Evolutionary conservation across 1,284 basidiomycete species (phyloP), one percentile per base, ranked within the genome.

Genomic region (Leccinum subspadiceum): DNA sequence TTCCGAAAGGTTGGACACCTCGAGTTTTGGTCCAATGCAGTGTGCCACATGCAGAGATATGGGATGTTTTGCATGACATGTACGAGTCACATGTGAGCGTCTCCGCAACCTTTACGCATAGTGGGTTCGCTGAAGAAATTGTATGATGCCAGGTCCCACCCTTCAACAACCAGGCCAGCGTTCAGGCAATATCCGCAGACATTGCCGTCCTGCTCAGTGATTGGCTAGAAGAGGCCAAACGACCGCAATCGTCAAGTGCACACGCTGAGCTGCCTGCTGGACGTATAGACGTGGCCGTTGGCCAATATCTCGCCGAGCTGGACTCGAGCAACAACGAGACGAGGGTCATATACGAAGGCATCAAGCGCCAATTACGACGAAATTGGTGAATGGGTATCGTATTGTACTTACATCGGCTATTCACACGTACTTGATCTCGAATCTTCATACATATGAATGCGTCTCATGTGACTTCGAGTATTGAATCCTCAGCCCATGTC

Each of bases 61-160:
- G 93, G 84, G 90, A 93, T 66, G 85, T 91, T 26, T 81, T 94
- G 64, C 89, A 94, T 67, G 88, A 89, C 69, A 90, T 96, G 81
- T 92, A 95, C 64, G 89, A 93, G 68, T 91, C 90, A 39, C 90
- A 93, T 77, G 92, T 92, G 70, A 63, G 44, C 5, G 81, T 71
- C 9, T 68, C 13, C 15, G 12, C 10, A 39, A 35, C 9, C 35
- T 39, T 39, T 8, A n/a, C 5, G 44, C 33, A 17, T 53, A 13
- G 10, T 20, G 33, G n/a, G 49, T 37, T 56, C 57, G 22, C 58
- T 62, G 46, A 62, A 24, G 29, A 39, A 52, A 31, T 10, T 46
- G 29, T 17, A 29, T 51, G 51, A 26, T 53, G 52, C 41, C 56
- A 94, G 90, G 81, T 93, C 22, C 90, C 92, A 17, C 92, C 92